These are phyloP conservation scores for Vinca major DNA, from an alignment of 305 asterid species.

Conservation along the genomic window DNA sequence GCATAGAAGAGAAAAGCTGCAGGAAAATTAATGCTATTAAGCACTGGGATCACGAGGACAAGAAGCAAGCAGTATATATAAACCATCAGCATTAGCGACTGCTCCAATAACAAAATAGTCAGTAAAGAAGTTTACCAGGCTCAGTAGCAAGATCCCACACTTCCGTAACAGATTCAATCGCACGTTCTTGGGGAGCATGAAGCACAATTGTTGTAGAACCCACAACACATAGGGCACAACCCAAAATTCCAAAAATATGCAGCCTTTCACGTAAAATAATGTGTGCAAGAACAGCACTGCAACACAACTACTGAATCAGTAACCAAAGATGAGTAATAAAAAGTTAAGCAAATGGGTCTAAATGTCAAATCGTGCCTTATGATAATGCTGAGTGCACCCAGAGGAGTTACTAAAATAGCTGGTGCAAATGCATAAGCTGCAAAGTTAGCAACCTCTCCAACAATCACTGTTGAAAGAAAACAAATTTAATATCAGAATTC, in stretches of 20 bases:
- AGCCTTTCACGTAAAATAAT: constrained; percentile 78
- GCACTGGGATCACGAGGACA: constrained; percentile 24
- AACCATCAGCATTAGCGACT: constrained; percentile 7
- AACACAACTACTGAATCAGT: constrained; percentile 29
- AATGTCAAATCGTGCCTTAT: constrained; percentile 58
- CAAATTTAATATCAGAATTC: constrained; percentile 8
- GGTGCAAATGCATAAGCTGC: constrained; percentile 99
- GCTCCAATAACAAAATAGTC: neutral
- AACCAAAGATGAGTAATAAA: constrained; percentile 17
- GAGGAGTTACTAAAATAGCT: constrained; percentile 97
- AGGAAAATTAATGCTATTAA: constrained; percentile 22
- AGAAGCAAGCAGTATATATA: constrained; percentile 13
- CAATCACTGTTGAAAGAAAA: constrained; percentile 67
- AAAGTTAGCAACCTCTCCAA: constrained; percentile 96
- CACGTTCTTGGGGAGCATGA: constrained; percentile 98
- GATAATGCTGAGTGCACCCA: constrained; percentile 97
- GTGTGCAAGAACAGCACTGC: constrained; percentile 95
- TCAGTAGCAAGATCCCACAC: constrained; percentile 98
- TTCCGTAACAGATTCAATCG: constrained; percentile 78
- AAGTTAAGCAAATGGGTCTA: constrained; percentile 19
- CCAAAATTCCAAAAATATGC: constrained; percentile 89
- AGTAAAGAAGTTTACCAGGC: constrained; percentile 51
- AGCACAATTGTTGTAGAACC: constrained; percentile 95
- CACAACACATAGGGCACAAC: constrained; percentile 95
- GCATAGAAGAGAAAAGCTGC: constrained; percentile 91